Conservation (phyloP, 306 rosid genomes). For the Abrus pulchellus region DNA sequence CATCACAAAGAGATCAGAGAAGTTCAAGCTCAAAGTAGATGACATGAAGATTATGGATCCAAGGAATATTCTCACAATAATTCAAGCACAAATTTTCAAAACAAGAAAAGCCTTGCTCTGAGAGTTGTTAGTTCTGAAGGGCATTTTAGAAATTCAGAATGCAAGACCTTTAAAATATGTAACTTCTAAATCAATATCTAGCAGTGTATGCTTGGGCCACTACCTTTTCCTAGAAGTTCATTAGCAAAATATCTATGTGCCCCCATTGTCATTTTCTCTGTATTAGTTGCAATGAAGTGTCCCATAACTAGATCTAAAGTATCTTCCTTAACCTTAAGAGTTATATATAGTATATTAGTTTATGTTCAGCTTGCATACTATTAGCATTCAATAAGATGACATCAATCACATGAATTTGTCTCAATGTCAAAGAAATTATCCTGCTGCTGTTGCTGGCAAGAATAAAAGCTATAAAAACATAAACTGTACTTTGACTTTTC, state of each 20-base stretch:
- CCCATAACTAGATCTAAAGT: constrained; percentile 29
- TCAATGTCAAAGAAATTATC: not conserved
- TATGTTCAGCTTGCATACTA: constrained; percentile 21
- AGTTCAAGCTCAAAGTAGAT: constrained; percentile 62
- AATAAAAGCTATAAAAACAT: not conserved
- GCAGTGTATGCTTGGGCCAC: constrained; percentile 39
- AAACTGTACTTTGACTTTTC: constrained; percentile 27
- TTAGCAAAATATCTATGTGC: constrained; percentile 12
- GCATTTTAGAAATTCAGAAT: constrained; percentile 32
- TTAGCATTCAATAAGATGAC: constrained; percentile 1
- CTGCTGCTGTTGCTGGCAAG: constrained; percentile 23
- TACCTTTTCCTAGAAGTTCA: constrained; percentile 41
- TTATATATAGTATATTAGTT: not conserved
- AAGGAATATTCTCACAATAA: constrained; percentile 21
- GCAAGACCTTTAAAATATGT: constrained; percentile 21
- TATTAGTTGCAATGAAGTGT: not conserved
- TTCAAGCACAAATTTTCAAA: constrained; percentile 41
- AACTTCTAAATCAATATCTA: constrained; percentile 23
- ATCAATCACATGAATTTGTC: constrained; percentile 32
- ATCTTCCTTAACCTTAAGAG: constrained; percentile 28
- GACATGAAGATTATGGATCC: not conserved
- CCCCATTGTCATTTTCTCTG: constrained; percentile 9
- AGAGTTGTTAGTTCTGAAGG: constrained; percentile 46
- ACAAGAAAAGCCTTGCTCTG: constrained; percentile 47
- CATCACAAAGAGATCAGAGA: constrained; percentile 66